Conservation (phyloP, 306 rosid species). For the Albizia julibrissin region DNA sequence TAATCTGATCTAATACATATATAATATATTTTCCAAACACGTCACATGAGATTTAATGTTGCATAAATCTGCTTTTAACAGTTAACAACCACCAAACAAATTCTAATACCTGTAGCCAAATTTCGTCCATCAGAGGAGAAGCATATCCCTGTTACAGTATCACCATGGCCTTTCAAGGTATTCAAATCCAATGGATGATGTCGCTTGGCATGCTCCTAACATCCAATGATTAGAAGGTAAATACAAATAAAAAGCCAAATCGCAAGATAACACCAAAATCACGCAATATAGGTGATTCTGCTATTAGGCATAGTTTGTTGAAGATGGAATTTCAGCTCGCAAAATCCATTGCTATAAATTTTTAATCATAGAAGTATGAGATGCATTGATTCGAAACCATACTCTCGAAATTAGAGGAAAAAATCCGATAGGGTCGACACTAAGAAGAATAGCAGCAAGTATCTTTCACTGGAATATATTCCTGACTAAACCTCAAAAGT, state of each 20-base stretch:
- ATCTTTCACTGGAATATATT: conserved; percentile 8
- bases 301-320: background rate
- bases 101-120: conserved; percentile 74
- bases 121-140: conserved; percentile 76
- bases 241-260: conserved; percentile 15
- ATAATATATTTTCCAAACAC: background rate
- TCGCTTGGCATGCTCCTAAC: conserved; percentile 83
- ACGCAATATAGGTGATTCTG: background rate
- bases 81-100: background rate
- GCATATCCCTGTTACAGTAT: conserved; percentile 76
- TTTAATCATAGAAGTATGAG: background rate
- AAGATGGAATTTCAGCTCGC: background rate
- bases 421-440: conserved; percentile 5
- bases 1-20: background rate
- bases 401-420: background rate
- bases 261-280: background rate
- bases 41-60: background rate
- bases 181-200: conserved; percentile 97
- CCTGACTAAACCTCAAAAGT: background rate
- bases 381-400: background rate
- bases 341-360: background rate
- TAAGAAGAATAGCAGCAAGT: background rate
- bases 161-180: conserved; percentile 97
- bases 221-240: conserved; percentile 31
- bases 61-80: background rate